phyloP scores from a whole-genome alignment of 495 filamentous ascomycete species.

The Talaromyces liani region DNA sequence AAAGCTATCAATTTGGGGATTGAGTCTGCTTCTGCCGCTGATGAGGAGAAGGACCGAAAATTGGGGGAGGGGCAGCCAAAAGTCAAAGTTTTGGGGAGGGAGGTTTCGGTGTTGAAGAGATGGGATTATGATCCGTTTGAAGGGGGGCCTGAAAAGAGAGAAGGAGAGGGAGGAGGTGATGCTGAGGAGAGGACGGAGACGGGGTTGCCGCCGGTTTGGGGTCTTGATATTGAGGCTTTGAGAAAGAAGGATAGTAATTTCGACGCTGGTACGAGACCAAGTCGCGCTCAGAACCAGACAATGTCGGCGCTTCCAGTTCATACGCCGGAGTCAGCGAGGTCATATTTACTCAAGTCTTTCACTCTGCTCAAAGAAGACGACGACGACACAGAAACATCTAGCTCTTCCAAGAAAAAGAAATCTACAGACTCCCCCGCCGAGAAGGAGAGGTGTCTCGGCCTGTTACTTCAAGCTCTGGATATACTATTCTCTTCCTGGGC shows the following conservation, averaged over 20 bases:
- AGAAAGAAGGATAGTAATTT: conserved; percentile 19
- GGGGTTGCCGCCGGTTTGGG: conserved; percentile 61
- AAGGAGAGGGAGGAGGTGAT: conserved; percentile 1
- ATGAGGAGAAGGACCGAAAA: conserved; percentile 58
- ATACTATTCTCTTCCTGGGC: conserved; percentile 66
- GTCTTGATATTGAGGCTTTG: conserved; percentile 65
- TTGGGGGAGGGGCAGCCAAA: conserved; percentile 70
- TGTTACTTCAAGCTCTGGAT: conserved; percentile 59
- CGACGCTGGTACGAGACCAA: not conserved
- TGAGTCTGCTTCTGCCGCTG: conserved; percentile 61
- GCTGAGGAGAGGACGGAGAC: conserved; percentile 15
- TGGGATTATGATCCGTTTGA: conserved; percentile 65
- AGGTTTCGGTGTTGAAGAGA: conserved; percentile 65
- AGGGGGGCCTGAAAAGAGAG: conserved; percentile 22
- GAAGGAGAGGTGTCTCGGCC: conserved; percentile 58
- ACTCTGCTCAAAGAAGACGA: not conserved
- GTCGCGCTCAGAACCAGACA: conserved; percentile 16
- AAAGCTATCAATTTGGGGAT: conserved; percentile 71
- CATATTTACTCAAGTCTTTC: conserved; percentile 28
- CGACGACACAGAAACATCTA: not conserved
- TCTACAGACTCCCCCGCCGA: conserved; percentile 29
- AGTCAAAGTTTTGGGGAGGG: conserved; percentile 61
- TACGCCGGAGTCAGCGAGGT: conserved; percentile 50
- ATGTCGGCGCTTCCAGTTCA: conserved; percentile 53
- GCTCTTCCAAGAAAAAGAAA: conserved; percentile 10